Conservation (phyloP, 1,284 basidiomycete genomes). For the Dichomitus squalens region DNA sequence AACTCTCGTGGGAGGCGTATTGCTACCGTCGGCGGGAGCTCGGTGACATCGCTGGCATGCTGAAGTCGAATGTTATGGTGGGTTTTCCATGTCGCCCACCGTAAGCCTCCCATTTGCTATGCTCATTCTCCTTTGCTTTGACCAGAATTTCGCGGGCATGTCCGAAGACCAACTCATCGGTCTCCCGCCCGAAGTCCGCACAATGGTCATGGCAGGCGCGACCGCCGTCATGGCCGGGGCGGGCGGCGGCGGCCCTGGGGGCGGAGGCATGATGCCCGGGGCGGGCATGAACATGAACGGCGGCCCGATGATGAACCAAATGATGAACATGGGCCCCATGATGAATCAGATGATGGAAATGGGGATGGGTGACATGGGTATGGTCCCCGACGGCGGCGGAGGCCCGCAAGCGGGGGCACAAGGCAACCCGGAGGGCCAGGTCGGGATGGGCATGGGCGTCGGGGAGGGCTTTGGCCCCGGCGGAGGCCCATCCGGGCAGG, state of each 20-base stretch:
- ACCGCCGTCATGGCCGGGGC: constrained; percentile 72
- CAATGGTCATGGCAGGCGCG: constrained; percentile 81
- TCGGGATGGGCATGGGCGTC: constrained; percentile 45
- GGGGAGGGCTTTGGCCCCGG: constrained; percentile 37
- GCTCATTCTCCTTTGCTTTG: neutral
- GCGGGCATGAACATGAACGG: constrained; percentile 39
- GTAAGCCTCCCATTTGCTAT: neutral
- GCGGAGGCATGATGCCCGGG: constrained; percentile 56
- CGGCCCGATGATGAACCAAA: constrained; percentile 49
- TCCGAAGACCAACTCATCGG: constrained; percentile 76
- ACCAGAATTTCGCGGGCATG: constrained; percentile 79
- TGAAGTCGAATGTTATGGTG: constrained; percentile 79
- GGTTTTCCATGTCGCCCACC: constrained; percentile 33
- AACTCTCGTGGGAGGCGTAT: constrained; percentile 93
- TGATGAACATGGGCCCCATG: constrained; percentile 42
- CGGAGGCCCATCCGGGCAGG: constrained; percentile 33
- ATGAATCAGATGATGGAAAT: constrained; percentile 50
- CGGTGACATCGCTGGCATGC: constrained; percentile 74
- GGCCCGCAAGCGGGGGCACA: constrained; percentile 26
- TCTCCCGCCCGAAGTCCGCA: constrained; percentile 75
- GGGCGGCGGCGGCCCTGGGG: constrained; percentile 41
- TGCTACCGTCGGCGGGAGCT: constrained; percentile 84
- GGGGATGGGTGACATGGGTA: constrained; percentile 47
- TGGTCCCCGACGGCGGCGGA: constrained; percentile 28
- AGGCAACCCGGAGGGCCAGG: constrained; percentile 39